A percentile compares a stretch with the other conserved stretches of the same genome.
phyloP scores from a whole-genome alignment of 352 stramenopile genomes.

The Aphanomyces euteiches region DNA sequence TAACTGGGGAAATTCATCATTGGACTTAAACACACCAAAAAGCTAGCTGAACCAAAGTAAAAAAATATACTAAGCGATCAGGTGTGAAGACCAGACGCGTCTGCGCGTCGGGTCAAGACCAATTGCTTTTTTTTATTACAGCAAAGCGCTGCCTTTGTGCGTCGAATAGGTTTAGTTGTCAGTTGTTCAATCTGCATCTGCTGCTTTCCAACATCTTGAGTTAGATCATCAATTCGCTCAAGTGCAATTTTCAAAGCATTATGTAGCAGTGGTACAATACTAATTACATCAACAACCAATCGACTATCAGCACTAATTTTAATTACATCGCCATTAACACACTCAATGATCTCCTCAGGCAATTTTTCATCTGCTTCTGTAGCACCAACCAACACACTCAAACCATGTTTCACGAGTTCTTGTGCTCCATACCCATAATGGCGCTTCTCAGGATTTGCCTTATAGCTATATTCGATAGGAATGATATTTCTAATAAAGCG shows the following conservation, averaged over 20 bases:
- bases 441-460: background rate
- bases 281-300: constrained; percentile 1
- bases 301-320: background rate
- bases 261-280: background rate
- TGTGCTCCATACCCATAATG: background rate
- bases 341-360: background rate
- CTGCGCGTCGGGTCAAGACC: too few relatives aligned
- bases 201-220: background rate
- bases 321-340: background rate
- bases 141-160: too few relatives aligned
- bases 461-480: background rate
- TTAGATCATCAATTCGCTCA: background rate
- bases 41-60: background rate
- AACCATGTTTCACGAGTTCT: background rate
- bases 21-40: background rate
- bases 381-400: background rate
- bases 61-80: background rate
- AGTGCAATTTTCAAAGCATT: background rate
- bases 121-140: background rate
- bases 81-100: too few relatives aligned
- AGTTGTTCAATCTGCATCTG: background rate
- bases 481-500: background rate
- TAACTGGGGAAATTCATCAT: constrained; percentile 16
- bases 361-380: constrained; percentile 3
- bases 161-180: too few relatives aligned